phyloP scores from a whole-genome alignment of 2,329 filamentous ascomycete genomes.

The Cladosporium austrohemisphaericum region DNA sequence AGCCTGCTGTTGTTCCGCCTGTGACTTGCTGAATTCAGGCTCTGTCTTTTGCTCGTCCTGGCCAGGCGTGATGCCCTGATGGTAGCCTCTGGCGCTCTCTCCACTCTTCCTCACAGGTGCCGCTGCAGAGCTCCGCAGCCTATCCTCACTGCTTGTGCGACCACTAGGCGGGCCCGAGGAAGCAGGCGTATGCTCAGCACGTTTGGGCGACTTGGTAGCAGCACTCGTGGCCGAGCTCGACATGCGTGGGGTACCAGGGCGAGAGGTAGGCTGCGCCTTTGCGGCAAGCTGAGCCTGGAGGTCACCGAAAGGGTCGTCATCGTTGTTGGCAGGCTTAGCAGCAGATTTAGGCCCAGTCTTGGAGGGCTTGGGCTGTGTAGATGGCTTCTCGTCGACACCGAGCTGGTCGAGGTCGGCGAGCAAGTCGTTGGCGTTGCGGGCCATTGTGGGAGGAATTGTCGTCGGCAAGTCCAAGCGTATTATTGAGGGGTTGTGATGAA shows the following conservation, averaged over 20 bases:
- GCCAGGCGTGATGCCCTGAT: slow-evolving; percentile 67
- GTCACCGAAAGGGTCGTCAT: slow-evolving; percentile 65
- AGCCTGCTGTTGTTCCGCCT: slow-evolving; percentile 29
- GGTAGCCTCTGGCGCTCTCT: slow-evolving; percentile 70
- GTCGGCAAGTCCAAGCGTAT: too few relatives aligned
- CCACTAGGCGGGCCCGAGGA: slow-evolving; percentile 47
- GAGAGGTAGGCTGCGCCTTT: slow-evolving; percentile 57
- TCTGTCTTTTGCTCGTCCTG: slow-evolving; percentile 35
- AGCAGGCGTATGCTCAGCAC: slow-evolving; percentile 49
- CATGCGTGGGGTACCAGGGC: slow-evolving; percentile 77
- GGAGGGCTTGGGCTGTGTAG: slow-evolving; percentile 41
- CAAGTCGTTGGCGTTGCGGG: slow-evolving; percentile 37
- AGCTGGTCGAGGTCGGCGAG: slow-evolving; percentile 46
- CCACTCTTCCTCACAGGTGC: slow-evolving; percentile 63
- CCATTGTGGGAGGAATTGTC: slow-evolving; percentile 16
- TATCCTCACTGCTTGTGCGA: slow-evolving; percentile 62
- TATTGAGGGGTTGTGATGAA: too few relatives aligned
- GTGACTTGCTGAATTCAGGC: slow-evolving; percentile 12
- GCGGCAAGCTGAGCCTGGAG: slow-evolving; percentile 75
- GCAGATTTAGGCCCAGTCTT: slow-evolving; percentile 49
- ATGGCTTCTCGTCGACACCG: slow-evolving; percentile 31
- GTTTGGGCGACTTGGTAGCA: slow-evolving; percentile 32
- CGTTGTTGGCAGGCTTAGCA: slow-evolving; percentile 33
- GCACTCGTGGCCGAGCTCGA: slow-evolving; percentile 45
- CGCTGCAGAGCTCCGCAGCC: slow-evolving; percentile 31